These are phyloP conservation scores for Cylindrodendrum hubeiense DNA, from an alignment of 2,329 filamentous ascomycete genomes.

Conservation along the genomic window DNA sequence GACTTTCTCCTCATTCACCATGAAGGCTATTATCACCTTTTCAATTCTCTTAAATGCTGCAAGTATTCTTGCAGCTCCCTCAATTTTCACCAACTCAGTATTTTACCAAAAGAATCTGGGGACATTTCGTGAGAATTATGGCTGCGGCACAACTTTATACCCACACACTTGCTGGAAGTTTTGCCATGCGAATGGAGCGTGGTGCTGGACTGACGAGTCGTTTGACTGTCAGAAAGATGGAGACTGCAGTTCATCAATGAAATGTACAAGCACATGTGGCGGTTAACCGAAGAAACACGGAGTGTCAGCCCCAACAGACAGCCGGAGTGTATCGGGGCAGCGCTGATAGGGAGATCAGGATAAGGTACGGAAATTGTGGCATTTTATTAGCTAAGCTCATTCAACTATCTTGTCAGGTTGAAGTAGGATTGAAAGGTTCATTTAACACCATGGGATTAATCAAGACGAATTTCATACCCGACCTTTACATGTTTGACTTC, in stretches of 20 bases:
- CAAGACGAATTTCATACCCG: too few species aligned
- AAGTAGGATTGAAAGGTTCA: too few species aligned
- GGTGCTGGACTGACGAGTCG: not conserved
- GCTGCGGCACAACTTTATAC: not conserved
- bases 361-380: too few species aligned
- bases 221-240: not conserved
- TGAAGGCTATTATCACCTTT: not conserved
- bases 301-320: too few species aligned
- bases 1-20: not conserved
- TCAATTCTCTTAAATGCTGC: not conserved
- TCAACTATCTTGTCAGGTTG: too few species aligned
- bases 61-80: not conserved
- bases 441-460: too few species aligned
- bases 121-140: not conserved
- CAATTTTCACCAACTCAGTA: not conserved
- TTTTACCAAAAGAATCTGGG: not conserved
- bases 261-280: not conserved
- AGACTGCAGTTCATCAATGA: not conserved
- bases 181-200: not conserved
- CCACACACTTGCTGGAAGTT: not conserved
- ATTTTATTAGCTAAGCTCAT: too few species aligned
- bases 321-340: too few species aligned
- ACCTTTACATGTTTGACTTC: too few species aligned
- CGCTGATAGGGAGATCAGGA: too few species aligned
- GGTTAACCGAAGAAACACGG: not conserved